These are phyloP conservation scores for Fusarium cicatricum DNA, from an alignment of 2,329 filamentous ascomycete genomes.

Conservation along the genomic window DNA sequence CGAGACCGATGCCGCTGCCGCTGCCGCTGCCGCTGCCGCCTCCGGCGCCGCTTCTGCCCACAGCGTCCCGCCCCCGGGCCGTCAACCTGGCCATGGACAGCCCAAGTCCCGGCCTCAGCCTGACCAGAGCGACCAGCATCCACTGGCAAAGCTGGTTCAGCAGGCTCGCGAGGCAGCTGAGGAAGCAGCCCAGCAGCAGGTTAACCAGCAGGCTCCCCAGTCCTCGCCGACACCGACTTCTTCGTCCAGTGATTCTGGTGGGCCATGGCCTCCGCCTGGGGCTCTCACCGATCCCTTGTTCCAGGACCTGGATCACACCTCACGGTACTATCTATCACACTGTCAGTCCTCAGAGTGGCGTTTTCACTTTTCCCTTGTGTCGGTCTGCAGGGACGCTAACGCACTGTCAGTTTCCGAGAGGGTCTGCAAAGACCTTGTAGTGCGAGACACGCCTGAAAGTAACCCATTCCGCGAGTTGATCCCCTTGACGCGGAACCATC, in stretches of 20 bases:
- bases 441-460: conserved; percentile 54
- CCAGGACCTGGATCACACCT: conserved; percentile 58
- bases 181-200: conserved; percentile 18
- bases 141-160: conserved; percentile 28
- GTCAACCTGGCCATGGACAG: conserved; percentile 10
- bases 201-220: conserved; percentile 9
- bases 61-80: conserved; percentile 7
- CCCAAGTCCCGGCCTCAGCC: conserved; percentile 27
- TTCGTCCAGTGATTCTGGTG: conserved; percentile 16
- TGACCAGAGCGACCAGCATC: conserved; percentile 33
- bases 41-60: conserved; percentile 18
- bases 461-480: conserved; percentile 61
- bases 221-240: not conserved
- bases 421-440: conserved; percentile 63
- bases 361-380: conserved; percentile 1
- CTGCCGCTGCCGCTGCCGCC: no score
- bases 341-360: conserved; percentile 48
- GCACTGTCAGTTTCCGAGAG: conserved; percentile 52
- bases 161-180: conserved; percentile 26
- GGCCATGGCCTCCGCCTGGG: conserved; percentile 33
- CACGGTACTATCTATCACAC: conserved; percentile 59
- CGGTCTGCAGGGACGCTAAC: conserved; percentile 36
- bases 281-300: conserved; percentile 63
- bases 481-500: conserved; percentile 55
- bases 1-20: conserved; percentile 25